A percentile compares a stretch with the other conserved stretches of the same genome.
phyloP scores from a whole-genome alignment of 108 stramenopile species.

The Cylindrotheca fusiformis region DNA sequence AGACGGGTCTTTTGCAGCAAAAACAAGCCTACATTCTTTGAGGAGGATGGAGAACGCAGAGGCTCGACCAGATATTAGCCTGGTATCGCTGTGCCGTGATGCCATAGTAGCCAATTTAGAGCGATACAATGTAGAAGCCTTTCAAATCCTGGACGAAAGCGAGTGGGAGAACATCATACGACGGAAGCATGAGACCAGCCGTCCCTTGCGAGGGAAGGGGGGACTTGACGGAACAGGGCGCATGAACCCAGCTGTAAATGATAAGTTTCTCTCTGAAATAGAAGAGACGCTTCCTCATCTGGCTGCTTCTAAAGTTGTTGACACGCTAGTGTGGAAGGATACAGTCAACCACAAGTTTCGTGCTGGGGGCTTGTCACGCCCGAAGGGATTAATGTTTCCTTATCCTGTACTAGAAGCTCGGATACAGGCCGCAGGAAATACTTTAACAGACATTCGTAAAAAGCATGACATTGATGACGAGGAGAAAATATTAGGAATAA shows the following conservation, averaged over 20 bases:
- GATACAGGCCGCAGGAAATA: constrained; percentile 14
- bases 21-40: too few species aligned
- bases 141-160: constrained; percentile 35
- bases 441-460: neutral
- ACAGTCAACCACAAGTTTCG: constrained; percentile 47
- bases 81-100: constrained; percentile 31
- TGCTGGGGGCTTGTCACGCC: constrained; percentile 41
- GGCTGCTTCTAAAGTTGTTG: constrained; percentile 29
- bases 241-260: constrained; percentile 37
- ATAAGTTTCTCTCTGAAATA: constrained; percentile 38
- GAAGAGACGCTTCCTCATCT: constrained; percentile 47
- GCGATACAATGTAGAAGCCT: constrained; percentile 45
- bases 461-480: constrained; percentile 5
- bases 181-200: constrained; percentile 31
- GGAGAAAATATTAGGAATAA: neutral
- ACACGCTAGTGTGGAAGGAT: constrained; percentile 56
- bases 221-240: constrained; percentile 49
- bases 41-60: too few species aligned
- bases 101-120: constrained; percentile 45
- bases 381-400: constrained; percentile 43
- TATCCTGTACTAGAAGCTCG: constrained; percentile 44
- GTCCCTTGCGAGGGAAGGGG: constrained; percentile 38
- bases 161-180: constrained; percentile 46
- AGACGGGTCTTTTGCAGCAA: too few species aligned
- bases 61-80: too few species aligned